Evolutionary conservation across 2,329 filamentous ascomycete species (phyloP).

Genomic region (Trichoderma sp.): DNA sequence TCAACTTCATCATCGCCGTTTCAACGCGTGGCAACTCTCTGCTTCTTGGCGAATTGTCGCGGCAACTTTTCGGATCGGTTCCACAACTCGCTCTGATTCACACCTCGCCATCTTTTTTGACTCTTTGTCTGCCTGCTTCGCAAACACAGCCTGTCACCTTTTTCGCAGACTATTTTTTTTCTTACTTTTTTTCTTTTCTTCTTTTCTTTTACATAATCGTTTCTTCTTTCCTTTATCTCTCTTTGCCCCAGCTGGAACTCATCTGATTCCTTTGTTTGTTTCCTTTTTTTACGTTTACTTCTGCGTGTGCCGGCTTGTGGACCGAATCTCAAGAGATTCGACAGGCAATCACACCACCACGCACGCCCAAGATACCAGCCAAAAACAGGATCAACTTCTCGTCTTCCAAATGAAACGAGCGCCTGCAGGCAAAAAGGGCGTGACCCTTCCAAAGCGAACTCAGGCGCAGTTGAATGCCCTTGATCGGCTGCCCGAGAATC

Average conservation of each 20-base stretch:
- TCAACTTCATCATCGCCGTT: constrained; percentile 1
- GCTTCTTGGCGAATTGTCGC: not conserved
- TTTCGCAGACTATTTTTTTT: not conserved
- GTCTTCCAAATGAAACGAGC: constrained; percentile 20
- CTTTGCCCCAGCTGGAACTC: not conserved
- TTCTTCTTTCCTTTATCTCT: not conserved
- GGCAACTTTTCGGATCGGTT: constrained; percentile 14
- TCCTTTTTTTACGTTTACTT: not conserved
- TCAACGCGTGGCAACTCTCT: constrained; percentile 17
- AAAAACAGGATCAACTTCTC: not conserved
- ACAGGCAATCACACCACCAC: not conserved
- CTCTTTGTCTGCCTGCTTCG: not conserved
- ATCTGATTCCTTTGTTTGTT: not conserved
- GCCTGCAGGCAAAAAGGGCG: constrained; percentile 28
- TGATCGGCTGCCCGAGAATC: constrained; percentile 34
- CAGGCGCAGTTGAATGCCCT: constrained; percentile 37
- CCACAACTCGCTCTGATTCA: constrained; percentile 12
- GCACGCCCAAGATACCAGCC: not conserved
- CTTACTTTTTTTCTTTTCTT: not conserved
- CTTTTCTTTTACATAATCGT: not conserved
- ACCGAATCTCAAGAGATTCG: not conserved
- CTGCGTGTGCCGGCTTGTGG: not conserved
- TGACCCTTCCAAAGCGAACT: constrained; percentile 32
- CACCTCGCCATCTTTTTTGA: not conserved
- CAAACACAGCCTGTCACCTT: not conserved